Evolutionary conservation across 495 filamentous ascomycete species (phyloP), one percentile per base, ranked within the genome.

Genomic region (Amniculicola lignicola): DNA sequence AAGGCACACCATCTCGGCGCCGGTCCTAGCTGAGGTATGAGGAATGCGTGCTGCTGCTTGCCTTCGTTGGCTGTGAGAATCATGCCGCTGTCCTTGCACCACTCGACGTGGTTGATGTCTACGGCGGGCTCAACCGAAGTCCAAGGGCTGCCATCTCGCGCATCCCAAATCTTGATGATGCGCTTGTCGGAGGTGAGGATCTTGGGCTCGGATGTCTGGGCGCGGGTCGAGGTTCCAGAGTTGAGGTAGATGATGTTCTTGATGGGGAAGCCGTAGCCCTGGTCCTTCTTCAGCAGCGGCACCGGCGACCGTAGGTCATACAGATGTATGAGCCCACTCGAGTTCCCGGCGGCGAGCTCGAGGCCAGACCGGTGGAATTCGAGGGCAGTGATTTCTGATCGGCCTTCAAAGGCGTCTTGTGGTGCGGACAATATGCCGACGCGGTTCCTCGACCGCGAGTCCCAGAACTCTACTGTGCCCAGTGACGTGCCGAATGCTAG

Each of bases 401-500:
- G 80, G 16, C 78, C 39, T 16, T 67, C 62, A 71, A 52, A 24
- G 71, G 69, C 7, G 82, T 74, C 3, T 5, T 33, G 38, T 10
- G 70, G 67, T 18, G 58, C 65, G 0, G 69, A 62, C 3, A 99
- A 74, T 18, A 90, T 75, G 19, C 88, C 90, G n/a, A 93, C 84
- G 23, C 90, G 79, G 51, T 82, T 83, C 65, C 89, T 85, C 48
- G 83, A 86, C 57, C 94, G 78, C 2, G 90, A 79, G 67, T 99
- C 94, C 87, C 89, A 99, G 59, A 97, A 90, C 60, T 97, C 94
- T 25, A 97, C 90, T 4, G 90, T 94, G n/a, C 94, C 92, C 33
- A 88, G 72, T 2, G 88, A 87, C n/a, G 94, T 97, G 27, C 94
- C 94, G 63, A 99, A 97, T 0, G 94, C 90, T 37, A 92, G 77